Evolutionary conservation across 768 basidiomycete genomes (phyloP), one percentile per base, ranked within the genome.

Genomic region (Psilocybe cubensis): DNA sequence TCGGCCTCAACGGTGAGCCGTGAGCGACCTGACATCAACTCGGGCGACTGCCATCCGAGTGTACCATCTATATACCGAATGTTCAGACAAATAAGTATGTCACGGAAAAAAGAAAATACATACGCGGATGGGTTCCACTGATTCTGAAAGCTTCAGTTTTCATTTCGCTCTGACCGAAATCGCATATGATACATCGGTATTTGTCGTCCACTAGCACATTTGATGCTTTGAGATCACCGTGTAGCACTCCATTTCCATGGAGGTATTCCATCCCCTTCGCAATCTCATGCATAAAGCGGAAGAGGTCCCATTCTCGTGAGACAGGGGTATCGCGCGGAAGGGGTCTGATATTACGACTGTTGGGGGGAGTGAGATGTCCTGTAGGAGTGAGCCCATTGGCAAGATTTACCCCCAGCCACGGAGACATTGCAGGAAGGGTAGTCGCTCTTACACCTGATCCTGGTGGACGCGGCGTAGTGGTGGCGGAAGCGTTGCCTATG

Each of bases 181-280:
- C 91, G 21, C 89, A 85, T 49, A 94, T 85, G 40, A 93, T 76
- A 58, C 91, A 93, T 48, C 76, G 82, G 2, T 81, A 76, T 5
- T 78, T 73, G 58, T 90, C 85, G 60, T 89, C 83, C 24, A 95
- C 84, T 1, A 94, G 80, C 5, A 94, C 82, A 68, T 95, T 94
- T 2, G 88, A 80, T 6, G 83, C 89, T 79, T 92, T 93, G 43
- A 93, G 74, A 67, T 93, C 89, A 1, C 91, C 92, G 67, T 94
- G 92, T 54, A 91, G 65, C 11, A 94, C 83, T 0, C 82, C 86
- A 56, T 83, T 71, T 2, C 70, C 68, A 66, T 95, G 92, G 51
- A 95, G 71, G 66, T 94, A 93, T 51, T 84, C 80, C 91, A 95
- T 92, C 2, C 92, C 92, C 66, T 83, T 83, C n/a, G 91, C 86